phyloP scores from a whole-genome alignment of 257 asterid species.

The Penstemon davidsonii region DNA sequence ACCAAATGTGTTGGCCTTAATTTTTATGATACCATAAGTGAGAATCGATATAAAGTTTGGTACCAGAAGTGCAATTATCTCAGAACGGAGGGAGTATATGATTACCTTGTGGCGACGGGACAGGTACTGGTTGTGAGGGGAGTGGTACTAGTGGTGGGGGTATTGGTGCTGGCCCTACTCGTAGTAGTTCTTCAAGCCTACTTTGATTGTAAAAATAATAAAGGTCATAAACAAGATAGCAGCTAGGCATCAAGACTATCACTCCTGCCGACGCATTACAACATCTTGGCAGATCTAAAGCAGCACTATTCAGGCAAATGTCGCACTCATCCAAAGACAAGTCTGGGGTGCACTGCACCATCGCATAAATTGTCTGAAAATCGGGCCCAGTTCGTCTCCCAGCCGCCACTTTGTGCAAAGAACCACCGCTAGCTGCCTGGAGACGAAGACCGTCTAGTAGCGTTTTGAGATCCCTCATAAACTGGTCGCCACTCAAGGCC shows the following conservation, averaged over 20 bases:
- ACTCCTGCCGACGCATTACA: neutral
- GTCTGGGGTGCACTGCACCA: conserved; percentile 19
- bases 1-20: too few relatives aligned
- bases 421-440: conserved; percentile 10
- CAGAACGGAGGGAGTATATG: too few relatives aligned
- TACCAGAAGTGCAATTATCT: too few relatives aligned
- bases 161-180: neutral
- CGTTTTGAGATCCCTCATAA: conserved; percentile 10
- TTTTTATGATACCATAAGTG: too few relatives aligned
- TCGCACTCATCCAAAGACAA: neutral
- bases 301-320: neutral
- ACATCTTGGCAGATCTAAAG: neutral
- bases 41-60: too few relatives aligned
- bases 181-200: neutral
- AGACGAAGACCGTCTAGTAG: conserved; percentile 10
- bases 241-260: neutral
- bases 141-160: neutral
- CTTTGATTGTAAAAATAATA: neutral
- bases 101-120: neutral
- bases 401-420: neutral
- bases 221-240: neutral
- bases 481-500: neutral
- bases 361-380: conserved; percentile 6
- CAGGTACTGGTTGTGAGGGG: neutral
- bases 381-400: conserved; percentile 8